A percentile compares a stretch with the other conserved stretches of the same genome.
Conservation (phyloP, 202 grass and related monocot genomes). For the Alloteropsis angusta region DNA sequence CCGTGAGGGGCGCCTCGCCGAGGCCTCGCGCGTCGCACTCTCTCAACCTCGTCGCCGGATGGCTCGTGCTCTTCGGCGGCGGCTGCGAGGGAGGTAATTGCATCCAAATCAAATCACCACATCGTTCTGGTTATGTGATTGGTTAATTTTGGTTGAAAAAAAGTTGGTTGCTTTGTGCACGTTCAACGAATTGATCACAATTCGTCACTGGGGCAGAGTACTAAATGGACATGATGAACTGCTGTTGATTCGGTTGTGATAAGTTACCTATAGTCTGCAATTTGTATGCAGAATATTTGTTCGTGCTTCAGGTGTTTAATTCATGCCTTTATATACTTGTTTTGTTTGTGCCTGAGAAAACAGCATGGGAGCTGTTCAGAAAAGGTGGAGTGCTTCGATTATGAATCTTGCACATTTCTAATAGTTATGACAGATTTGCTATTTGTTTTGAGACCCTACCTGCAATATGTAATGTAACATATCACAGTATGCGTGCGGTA, state of each 20-base stretch:
- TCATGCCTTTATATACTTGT: not conserved
- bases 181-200: not conserved
- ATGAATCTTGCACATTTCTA: not conserved
- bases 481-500: not conserved
- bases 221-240: not conserved
- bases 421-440: not conserved
- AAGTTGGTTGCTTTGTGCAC: not conserved
- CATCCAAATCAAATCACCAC: not conserved
- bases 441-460: not conserved
- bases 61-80: slow-evolving; percentile 90
- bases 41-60: slow-evolving; percentile 68
- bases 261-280: not conserved
- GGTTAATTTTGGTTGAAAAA: not conserved
- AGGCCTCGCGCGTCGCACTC: slow-evolving; percentile 82
- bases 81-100: slow-evolving; percentile 86
- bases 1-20: slow-evolving; percentile 39
- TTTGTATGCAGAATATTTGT: slow-evolving; percentile 3
- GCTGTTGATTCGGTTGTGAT: not conserved
- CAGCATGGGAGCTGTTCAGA: not conserved
- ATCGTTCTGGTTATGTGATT: not conserved
- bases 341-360: not conserved
- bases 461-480: not conserved
- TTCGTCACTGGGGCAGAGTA: not conserved
- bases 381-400: not conserved
- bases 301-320: not conserved